Base-by-base conservation (phyloP, 495 filamentous ascomycete species). In the Penicillium cosmopolitanum region DNA sequence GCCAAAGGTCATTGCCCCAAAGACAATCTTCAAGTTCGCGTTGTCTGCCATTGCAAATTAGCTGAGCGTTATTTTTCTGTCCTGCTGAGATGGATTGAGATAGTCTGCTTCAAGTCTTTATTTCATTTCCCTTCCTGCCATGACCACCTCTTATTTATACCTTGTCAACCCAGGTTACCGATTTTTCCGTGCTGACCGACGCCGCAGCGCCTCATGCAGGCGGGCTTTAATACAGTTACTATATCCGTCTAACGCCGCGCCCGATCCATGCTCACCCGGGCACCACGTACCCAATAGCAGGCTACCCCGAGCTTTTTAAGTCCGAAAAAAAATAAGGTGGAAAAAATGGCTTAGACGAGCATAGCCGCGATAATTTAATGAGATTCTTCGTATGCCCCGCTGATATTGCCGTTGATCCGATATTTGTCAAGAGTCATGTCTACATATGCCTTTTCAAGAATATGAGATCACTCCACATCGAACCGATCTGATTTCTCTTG, bases 1-100 rank as follows among this genome's bases (percentile, higher is more conserved):
- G 40, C 63, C 63, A 48, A 66, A 55, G 18, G 55, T 57, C 63
- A 66, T 66, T 19, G 57, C 59, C 13, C 63, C 63, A 16, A 66
- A 58, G 18, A 65, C 56, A 31, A 65, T 58, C 36, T 60, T 64
- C 35, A 64, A 36, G 21, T 60, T 34, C 33, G 12, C 55, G 51
- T 57, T 61, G 15, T 50, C 28, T 15, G 53, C 16, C 62, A 64
- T 64, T 53, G 53, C 21, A 40, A 13, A 40, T 40, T 3, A 40
- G 12, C 7, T 13, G 11, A 13, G 12, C 12, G 36, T 13, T 11
- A 15, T 40, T 40, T n/a, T 12, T 18, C 16, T 55, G 25, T 57
- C 35, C 5, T 55, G n/a, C 31, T 15, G 42, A 44, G 16, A 44
- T 40, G 36, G 4, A 23, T 23, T 3, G 23, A 23, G 4, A 23